Base-by-base conservation (phyloP, 345 rosid species). In the Heritiera fomes region DNA sequence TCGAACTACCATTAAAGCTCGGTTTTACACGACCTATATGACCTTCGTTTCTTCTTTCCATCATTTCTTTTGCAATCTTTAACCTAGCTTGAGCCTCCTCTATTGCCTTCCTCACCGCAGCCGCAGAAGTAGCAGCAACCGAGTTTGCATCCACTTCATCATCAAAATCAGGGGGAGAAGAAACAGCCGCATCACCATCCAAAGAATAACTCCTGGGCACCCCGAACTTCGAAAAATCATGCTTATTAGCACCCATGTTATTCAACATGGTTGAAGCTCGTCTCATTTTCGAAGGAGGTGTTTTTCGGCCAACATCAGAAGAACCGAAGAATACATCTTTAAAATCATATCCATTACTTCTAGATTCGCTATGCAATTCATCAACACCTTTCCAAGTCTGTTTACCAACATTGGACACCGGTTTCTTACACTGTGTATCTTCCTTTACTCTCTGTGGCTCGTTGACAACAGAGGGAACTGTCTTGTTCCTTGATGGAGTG, bases 81-180 rank as follows among this genome's bases (percentile, higher is more conserved):
- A 95, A 90, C 82, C 88, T 93, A 13, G 82, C 86, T 77, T 90
- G 92, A 79, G 99, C 99, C 84, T 91, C 93, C 83, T 93, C 96
- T 77, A 95, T 83, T 75, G 99, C 97, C 85, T 87, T 89, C 79
- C 84, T 88, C 88, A 95, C 85, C 23, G 96, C 99, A 67, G 98
- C 98, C 3, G 92, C 97, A 61, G 97, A 95, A 79, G 90, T 85
- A 17, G 98, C 96, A 6, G 99, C 99, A 81, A 80, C 86, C 62
- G 97, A 95, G 86, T 91, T 86, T 68, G 71, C 83, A 81, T 93
- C 97, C 76, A 92, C 80, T 81, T 92, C 92, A 71, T 88, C 93
- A 75, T 91, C 95, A 78, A 88, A 87, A 74, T 73, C 84, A 76
- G 90, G 80, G 23, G 97, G 95, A 23, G 96, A 89, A 74, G 81